Conservation (phyloP, 345 rosid genomes). For the Hevea brasiliensis region DNA sequence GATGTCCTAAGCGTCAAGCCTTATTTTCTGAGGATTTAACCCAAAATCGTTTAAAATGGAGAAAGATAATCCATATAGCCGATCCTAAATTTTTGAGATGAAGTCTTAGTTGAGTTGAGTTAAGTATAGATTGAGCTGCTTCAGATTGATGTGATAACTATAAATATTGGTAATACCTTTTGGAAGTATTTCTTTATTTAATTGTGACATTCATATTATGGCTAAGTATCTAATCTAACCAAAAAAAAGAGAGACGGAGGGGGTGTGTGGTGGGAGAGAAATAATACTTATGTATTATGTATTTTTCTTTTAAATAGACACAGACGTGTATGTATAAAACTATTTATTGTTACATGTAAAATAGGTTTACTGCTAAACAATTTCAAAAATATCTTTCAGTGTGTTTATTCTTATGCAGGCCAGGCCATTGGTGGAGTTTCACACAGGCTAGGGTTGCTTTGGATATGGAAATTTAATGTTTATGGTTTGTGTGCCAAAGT, state of each 20-base stretch:
- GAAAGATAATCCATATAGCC: too few relatives aligned
- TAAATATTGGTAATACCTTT: neutral
- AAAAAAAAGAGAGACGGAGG: neutral
- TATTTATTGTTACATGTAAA: neutral
- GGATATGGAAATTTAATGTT: neutral
- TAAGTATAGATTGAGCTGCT: neutral
- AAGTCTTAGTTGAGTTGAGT: too few relatives aligned
- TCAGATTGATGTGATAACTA: neutral
- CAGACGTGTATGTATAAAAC: neutral
- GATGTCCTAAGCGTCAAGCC: neutral
- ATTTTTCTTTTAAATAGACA: neutral
- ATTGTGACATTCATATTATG: neutral
- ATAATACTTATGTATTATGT: too few relatives aligned
- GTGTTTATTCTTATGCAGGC: neutral
- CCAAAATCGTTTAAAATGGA: too few relatives aligned
- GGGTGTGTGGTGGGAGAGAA: too few relatives aligned
- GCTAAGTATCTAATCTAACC: neutral
- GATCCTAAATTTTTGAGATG: too few relatives aligned
- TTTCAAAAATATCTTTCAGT: neutral
- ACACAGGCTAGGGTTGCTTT: neutral
- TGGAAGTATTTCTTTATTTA: neutral
- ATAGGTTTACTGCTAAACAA: neutral
- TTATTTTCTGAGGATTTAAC: too few relatives aligned
- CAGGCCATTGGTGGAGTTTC: neutral
- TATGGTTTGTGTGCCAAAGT: too few relatives aligned